Percentiles rank a stretch among this genome's conserved stretches.
phyloP scores from a whole-genome alignment of 768 basidiomycete species.

The Ramaria sp. region DNA sequence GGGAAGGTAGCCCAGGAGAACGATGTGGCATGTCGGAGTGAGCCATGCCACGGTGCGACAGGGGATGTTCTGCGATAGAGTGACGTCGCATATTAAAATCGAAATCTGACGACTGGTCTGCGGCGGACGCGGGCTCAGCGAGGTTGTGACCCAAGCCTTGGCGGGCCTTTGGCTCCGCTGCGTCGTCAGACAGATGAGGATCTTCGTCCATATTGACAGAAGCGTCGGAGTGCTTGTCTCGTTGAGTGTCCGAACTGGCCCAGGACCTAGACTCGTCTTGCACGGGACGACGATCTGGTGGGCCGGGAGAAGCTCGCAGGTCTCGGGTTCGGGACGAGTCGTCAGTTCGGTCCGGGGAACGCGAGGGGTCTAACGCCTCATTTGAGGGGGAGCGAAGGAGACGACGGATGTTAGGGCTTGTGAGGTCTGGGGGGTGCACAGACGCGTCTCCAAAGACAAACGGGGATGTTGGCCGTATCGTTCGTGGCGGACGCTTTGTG shows the following conservation, averaged over 20 bases:
- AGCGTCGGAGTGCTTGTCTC: neutral
- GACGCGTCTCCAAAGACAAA: slow-evolving; percentile 66
- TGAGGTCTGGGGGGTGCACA: slow-evolving; percentile 15
- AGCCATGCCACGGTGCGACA: slow-evolving; percentile 2
- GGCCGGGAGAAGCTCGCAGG: neutral
- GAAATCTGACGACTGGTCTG: slow-evolving; percentile 20
- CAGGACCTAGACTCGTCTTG: neutral
- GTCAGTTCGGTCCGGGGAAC: slow-evolving; percentile 6
- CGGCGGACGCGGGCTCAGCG: neutral
- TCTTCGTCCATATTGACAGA: neutral
- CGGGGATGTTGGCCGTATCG: slow-evolving; percentile 52
- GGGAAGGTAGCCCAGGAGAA: neutral
- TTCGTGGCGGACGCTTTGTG: slow-evolving; percentile 24
- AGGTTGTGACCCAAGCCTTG: neutral
- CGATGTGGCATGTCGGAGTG: slow-evolving; percentile 1
- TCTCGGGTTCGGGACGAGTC: slow-evolving; percentile 6
- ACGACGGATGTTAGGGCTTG: slow-evolving; percentile 29
- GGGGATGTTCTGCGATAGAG: slow-evolving; percentile 51
- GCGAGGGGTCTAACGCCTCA: slow-evolving; percentile 23
- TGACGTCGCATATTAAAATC: slow-evolving; percentile 66
- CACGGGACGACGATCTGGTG: neutral
- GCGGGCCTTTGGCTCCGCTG: neutral
- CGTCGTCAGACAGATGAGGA: neutral
- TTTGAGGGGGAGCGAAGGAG: slow-evolving; percentile 48
- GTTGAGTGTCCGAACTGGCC: neutral